A percentile compares a stretch with the other conserved stretches of the same genome.
These are phyloP conservation scores for Incumbomyces delicatus DNA, from an alignment of 2,329 filamentous ascomycete genomes.

Conservation along the genomic window DNA sequence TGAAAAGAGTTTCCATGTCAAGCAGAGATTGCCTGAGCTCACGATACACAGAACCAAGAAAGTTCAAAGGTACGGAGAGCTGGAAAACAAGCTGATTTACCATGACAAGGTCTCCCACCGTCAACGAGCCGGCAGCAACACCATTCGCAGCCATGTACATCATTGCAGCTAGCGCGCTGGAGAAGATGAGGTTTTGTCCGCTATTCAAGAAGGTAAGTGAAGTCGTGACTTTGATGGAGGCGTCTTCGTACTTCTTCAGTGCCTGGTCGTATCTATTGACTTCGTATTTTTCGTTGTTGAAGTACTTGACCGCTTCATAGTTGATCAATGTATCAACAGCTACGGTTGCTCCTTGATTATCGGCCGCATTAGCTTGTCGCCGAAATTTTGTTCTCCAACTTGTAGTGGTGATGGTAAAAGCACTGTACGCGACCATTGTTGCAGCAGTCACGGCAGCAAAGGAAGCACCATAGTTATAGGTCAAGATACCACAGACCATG, in stretches of 20 bases:
- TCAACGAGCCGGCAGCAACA: conserved; percentile 69
- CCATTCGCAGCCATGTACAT: conserved; percentile 95
- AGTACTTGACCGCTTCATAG: conserved; percentile 98
- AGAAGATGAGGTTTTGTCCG: conserved; percentile 96
- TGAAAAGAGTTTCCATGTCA: conserved; percentile 98
- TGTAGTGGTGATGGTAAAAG: conserved; percentile 95
- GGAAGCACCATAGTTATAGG: conserved; percentile 84
- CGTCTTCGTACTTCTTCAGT: conserved; percentile 75
- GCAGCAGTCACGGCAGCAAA: conserved; percentile 83
- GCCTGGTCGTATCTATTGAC: conserved; percentile 83
- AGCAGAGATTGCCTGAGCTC: conserved; percentile 88
- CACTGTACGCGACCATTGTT: conserved; percentile 89
- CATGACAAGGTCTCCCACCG: conserved; percentile 94
- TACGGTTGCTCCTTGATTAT: conserved; percentile 90
- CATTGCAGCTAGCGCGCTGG: conserved; percentile 84
- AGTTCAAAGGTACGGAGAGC: conserved; percentile 91
- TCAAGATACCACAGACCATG: conserved; percentile 92
- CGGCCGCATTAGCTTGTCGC: conserved; percentile 87
- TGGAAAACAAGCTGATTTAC: conserved; percentile 98
- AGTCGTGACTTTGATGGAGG: conserved; percentile 93
- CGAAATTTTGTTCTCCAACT: conserved; percentile 96
- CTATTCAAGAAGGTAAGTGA: conserved; percentile 87
- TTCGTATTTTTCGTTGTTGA: conserved; percentile 97
- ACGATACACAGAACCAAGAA: conserved; percentile 93
- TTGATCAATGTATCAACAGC: conserved; percentile 96